phyloP scores from a whole-genome alignment of 768 basidiomycete genomes.

The Psilocybe subaeruginosa region DNA sequence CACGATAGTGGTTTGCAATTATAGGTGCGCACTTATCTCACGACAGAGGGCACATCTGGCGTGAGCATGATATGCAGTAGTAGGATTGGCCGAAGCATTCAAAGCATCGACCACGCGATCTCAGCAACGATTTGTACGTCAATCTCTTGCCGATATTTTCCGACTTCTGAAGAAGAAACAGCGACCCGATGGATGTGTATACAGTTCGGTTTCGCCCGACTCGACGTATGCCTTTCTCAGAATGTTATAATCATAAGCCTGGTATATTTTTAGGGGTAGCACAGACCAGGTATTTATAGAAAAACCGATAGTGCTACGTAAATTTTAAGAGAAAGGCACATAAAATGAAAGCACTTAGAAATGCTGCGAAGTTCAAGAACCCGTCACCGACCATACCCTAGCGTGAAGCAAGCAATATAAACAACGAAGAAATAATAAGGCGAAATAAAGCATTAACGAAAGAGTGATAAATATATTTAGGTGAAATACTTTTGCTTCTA shows the following conservation, averaged over 20 bases:
- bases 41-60: background rate
- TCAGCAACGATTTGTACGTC: background rate
- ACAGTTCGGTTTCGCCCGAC: no score
- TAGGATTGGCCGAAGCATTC: background rate
- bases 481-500: background rate
- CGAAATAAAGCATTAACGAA: background rate
- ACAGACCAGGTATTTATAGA: no score
- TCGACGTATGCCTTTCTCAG: no score
- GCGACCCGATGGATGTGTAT: background rate
- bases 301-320: no score
- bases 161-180: background rate
- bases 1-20: background rate
- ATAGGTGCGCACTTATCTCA: background rate
- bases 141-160: background rate
- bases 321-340: no score
- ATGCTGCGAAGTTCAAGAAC: no score
- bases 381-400: no score
- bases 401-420: background rate
- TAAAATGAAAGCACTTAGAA: no score
- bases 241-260: no score
- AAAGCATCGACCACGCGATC: background rate
- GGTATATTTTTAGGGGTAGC: no score
- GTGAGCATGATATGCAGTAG: background rate
- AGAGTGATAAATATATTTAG: background rate
- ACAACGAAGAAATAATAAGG: background rate